Evolutionary conservation across 2,329 filamentous ascomycete genomes (phyloP), one percentile per base, ranked within the genome.

Genomic region (Trichophyton benhamiae): DNA sequence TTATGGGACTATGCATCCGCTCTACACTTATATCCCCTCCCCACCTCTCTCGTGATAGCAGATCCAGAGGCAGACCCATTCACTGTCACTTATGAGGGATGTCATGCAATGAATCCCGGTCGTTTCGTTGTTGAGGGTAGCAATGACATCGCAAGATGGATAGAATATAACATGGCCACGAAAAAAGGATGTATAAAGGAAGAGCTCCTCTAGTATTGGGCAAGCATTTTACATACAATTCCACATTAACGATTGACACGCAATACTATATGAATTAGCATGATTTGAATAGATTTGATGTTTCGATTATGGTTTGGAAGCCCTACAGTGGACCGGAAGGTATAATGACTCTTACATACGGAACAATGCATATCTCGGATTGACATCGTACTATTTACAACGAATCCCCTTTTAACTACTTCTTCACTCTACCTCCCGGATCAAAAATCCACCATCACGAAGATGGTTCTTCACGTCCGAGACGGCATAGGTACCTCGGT

Each of bases 41-140:
- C 94, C 1, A 92, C 89, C 20, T 85, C 88, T 0, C 78, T 97
- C 69, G 83, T 95, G 15, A 76, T 99, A 3, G 86, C 90, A 1
- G 94, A 99, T 74, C 79, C 87, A 0, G 89, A 91, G 48, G 86
- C 87, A 8, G 86, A 88, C 13, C 82, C 90, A 0, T 99, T 96
- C 69, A 87, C 87, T 60, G 79, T 96, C 65, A 95, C 89, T 13
- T 97, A 97, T 70, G 92, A 96, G 74, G 92, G 91, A 0, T 97
- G 94, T 70, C 89, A 94, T 76, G 91, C 96, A 38, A 86, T 99
- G 82, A 99, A 99, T 72, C 91, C 94, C 0, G 90, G 91, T 4
- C 80, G 82, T 57, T 74, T 99, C 58, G 80, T 95, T 25, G 85
- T 89, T 0, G 78, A 83, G 0, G 87, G 86, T 0, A 80, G 85